These are phyloP conservation scores for Dioscorea zingiberensis DNA, from an alignment of 106 monocot genomes.

Conservation along the genomic window DNA sequence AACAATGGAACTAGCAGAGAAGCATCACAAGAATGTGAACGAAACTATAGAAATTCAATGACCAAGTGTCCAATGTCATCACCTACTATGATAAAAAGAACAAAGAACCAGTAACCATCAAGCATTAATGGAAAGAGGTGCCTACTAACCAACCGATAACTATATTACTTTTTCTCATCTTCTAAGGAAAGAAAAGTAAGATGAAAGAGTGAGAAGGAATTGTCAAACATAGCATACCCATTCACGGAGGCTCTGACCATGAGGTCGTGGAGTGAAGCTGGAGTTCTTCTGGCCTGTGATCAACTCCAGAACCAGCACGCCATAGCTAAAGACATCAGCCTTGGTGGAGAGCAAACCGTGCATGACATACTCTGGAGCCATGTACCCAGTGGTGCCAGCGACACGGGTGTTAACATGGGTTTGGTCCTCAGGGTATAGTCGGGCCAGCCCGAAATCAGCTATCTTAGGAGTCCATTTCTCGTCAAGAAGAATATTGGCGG, in stretches of 20 bases:
- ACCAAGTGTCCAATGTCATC: too few relatives aligned
- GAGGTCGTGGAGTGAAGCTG: conserved; percentile 17
- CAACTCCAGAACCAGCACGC: conserved; percentile 61
- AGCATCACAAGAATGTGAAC: too few relatives aligned
- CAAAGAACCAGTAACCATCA: too few relatives aligned
- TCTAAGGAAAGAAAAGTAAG: too few relatives aligned
- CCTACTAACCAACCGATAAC: too few relatives aligned
- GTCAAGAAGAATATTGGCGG: conserved; percentile 72
- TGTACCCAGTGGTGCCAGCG: conserved; percentile 76
- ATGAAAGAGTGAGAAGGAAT: not conserved
- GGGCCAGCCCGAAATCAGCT: conserved; percentile 79
- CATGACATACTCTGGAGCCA: conserved; percentile 86
- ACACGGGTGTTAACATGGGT: conserved; percentile 62
- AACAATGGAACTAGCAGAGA: too few relatives aligned
- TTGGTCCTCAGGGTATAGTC: conserved; percentile 55
- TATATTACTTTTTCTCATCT: not conserved
- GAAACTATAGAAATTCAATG: too few relatives aligned
- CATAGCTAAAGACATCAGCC: conserved; percentile 79
- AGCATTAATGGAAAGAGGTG: too few relatives aligned
- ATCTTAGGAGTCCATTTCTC: conserved; percentile 62
- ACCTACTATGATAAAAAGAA: too few relatives aligned
- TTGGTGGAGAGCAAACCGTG: conserved; percentile 61
- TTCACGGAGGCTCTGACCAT: conserved; percentile 54
- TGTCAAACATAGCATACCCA: conserved; percentile 45
- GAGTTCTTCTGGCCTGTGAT: conserved; percentile 63